Evolutionary conservation across 164 flowering plant genomes (phyloP).

Genomic region (Buxus sempervirens): DNA sequence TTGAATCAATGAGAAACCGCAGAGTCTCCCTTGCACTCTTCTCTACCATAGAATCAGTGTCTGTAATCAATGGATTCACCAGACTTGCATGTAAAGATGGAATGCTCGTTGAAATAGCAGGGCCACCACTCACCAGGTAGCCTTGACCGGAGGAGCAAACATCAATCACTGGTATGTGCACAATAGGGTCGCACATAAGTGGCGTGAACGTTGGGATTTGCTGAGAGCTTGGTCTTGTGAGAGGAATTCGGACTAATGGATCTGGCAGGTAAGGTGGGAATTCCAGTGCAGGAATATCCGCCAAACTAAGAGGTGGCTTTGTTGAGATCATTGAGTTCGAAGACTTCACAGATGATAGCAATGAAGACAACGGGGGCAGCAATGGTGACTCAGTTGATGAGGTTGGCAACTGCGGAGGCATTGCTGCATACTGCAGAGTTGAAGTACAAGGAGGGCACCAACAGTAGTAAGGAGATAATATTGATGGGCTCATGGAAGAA

Average conservation of each 20-base stretch:
- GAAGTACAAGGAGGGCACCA: conserved; percentile 77
- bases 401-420: conserved; percentile 31
- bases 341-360: conserved; percentile 38
- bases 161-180: conserved; percentile 85
- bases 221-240: conserved; percentile 47
- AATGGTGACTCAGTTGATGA: conserved; percentile 32
- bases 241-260: conserved; percentile 49
- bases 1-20: conserved; percentile 65
- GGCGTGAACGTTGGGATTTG: conserved; percentile 85
- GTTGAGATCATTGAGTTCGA: conserved; percentile 33
- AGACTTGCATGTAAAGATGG: conserved; percentile 56
- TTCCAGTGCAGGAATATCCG: conserved; percentile 42
- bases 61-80: conserved; percentile 48
- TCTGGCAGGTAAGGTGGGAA: conserved; percentile 72
- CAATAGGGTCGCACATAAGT: conserved; percentile 82
- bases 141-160: conserved; percentile 93
- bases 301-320: conserved; percentile 31
- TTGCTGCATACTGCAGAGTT: conserved; percentile 32
- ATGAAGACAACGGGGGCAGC: conserved; percentile 57
- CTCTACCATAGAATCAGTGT: conserved; percentile 61
- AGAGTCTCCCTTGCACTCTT: conserved; percentile 88
- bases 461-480: conserved; percentile 74
- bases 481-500: conserved; percentile 26
- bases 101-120: conserved; percentile 52
- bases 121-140: conserved; percentile 86